Evolutionary conservation across 1,139 yeast species (phyloP), one percentile per base, ranked within the genome.

Genomic region (Meyerozyma athensensis): DNA sequence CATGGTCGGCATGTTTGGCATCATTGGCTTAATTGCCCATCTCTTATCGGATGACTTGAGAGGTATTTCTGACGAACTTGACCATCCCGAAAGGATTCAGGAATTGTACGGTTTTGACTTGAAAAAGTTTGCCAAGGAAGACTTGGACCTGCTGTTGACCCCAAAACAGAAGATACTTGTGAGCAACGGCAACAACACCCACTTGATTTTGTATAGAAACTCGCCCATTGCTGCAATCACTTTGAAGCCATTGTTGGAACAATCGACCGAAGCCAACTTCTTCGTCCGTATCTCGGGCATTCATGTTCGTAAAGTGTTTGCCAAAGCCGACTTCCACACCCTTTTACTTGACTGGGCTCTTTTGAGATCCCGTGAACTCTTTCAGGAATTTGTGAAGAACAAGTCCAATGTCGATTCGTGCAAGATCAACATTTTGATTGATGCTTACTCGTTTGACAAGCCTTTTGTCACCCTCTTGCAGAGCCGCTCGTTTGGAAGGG

Each of bases 161-260:
- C 50, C 54, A 32, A 61, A 46, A 45, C 66, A 43, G 49, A 59
- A 43, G 43, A 54, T 40, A 43, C 63, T 59, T 36, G 52, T 53
- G 39, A 50, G 45, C 12, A 43, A 54, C 19, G 72, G 73, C 19
- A 59, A 68, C 12, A 73, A 81, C 47, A 64, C 86, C 2, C 75
- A 72, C 40, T 49, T 81, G 33, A 66, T 82, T 16, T 54, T 74
- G 10, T 83, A 82, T 58, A 73, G 89, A 51, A 76, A 73, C 19
- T 67, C 81, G 2, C 89, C 92, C 17, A 79, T 84, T 52, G 87
- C 87, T 1, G 61, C 79, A 31, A 61, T 74, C 17, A 61, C 81
- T 3, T 53, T 71, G 37, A 56, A 51, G 20, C 68, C 71, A 2
- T 58, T 66, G 38, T 61, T 58, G n/a, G 61, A 62, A 18, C 52